Base-by-base conservation (phyloP, 2,329 filamentous ascomycete genomes). In the Microascus cirrosus region DNA sequence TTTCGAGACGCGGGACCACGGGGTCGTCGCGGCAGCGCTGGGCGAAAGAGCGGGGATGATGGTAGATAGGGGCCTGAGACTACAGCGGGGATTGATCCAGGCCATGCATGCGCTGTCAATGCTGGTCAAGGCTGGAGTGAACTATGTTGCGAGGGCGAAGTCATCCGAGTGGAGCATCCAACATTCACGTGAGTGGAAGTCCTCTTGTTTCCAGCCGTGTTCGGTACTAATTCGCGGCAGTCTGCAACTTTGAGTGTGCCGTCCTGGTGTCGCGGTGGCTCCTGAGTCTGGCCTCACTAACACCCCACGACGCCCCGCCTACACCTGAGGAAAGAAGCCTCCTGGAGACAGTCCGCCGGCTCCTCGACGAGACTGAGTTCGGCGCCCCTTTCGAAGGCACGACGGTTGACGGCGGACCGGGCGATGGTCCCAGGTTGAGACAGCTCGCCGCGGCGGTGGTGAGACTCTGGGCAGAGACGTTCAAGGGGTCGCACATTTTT, bases 51-150 rank as follows among this genome's bases (percentile, higher is more conserved):
- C 83, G 1, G 72, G 80, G 28, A 32, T 32, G 28, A 32, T 32
- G 28, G 75, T 86, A 12, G 74, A 80, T 22, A 77, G 85, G 56
- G 84, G 79, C 57, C 72, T 78, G 22, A 79, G 81, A 35, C 75
- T 87, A 25, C 83, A 81, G 36, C 74, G 83, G 53, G 85, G 85
- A 1, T 79, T 88, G 0, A 77, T 86, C 32, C 85, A 89, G 63
- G 82, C 84, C 1, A 81, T 85, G 32, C 85, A 88, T 65, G 84
- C 85, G 0, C 71, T 89, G 39, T 85, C 83, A 3, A 83, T 87
- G 73, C 72, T 85, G 25, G 81, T 86, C 59, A 85, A 84, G 66
- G 74, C 77, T 15, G 82, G 82, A 0, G 81, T 85, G 22, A 83
- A 82, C 62, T 84, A 83, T 62, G 80, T 84, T 54, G 81, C 82